A percentile compares a stretch with the other conserved stretches of the same genome.
These are phyloP conservation scores for Malassezia furfur DNA, from an alignment of 1,284 basidiomycete genomes.

Conservation along the genomic window DNA sequence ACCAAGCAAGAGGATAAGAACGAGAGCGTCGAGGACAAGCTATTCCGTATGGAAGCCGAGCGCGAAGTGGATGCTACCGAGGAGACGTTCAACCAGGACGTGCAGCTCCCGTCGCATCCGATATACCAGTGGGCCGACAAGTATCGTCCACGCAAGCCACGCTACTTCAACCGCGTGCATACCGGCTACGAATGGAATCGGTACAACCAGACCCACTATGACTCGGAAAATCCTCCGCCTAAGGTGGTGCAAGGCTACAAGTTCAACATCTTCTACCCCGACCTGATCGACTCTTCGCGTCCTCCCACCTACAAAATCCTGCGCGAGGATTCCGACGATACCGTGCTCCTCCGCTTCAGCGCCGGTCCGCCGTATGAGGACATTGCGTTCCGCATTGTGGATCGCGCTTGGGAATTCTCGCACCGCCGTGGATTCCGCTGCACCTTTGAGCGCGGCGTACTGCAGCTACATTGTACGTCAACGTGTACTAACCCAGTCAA, in stretches of 20 bases:
- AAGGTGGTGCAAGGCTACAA: slow-evolving; percentile 67
- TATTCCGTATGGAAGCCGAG: slow-evolving; percentile 51
- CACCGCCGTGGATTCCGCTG: slow-evolving; percentile 64
- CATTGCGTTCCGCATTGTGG: slow-evolving; percentile 94
- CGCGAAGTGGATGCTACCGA: slow-evolving; percentile 89
- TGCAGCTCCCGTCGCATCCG: slow-evolving; percentile 59
- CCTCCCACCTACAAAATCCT: slow-evolving; percentile 83
- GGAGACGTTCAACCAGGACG: slow-evolving; percentile 82
- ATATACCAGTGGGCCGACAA: slow-evolving; percentile 95
- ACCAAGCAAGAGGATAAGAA: slow-evolving; percentile 1
- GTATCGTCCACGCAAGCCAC: slow-evolving; percentile 91
- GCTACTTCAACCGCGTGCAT: slow-evolving; percentile 97
- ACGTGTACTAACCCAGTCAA: slow-evolving; percentile 22
- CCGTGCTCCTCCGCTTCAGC: slow-evolving; percentile 81
- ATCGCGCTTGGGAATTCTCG: slow-evolving; percentile 94
- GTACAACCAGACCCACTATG: slow-evolving; percentile 50
- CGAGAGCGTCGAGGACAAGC: slow-evolving; percentile 20
- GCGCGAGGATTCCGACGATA: slow-evolving; percentile 65
- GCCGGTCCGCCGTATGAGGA: slow-evolving; percentile 98
- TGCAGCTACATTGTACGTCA: slow-evolving; percentile 37
- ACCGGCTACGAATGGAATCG: slow-evolving; percentile 99
- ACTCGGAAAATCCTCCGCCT: slow-evolving; percentile 45
- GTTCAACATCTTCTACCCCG: slow-evolving; percentile 90
- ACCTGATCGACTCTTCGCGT: slow-evolving; percentile 90
- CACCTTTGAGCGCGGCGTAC: slow-evolving; percentile 55